Conservation (phyloP, 2,329 filamentous ascomycete genomes). For the Hirsutella thompsonii region DNA sequence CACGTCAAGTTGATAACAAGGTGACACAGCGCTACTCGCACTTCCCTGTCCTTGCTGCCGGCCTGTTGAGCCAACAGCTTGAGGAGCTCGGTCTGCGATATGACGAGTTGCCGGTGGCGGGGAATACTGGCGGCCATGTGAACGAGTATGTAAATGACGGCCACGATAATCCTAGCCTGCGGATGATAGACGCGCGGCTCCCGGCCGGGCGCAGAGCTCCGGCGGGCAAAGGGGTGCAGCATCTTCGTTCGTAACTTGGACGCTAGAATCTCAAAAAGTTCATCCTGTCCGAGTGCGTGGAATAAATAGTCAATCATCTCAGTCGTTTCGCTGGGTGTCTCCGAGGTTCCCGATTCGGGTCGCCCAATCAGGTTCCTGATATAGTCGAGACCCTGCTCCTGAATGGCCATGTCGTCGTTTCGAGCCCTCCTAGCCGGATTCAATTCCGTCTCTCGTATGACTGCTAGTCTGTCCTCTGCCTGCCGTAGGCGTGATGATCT, state of each 20-base stretch:
- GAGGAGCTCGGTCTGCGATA: constrained; percentile 65
- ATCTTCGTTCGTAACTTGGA: constrained; percentile 59
- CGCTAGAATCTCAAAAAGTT: constrained; percentile 69
- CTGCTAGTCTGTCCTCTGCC: constrained; percentile 35
- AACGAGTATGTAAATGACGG: constrained; percentile 71
- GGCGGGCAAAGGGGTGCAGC: constrained; percentile 38
- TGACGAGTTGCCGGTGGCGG: constrained; percentile 63
- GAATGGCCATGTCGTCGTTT: constrained; percentile 70
- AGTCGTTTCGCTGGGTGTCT: constrained; percentile 35
- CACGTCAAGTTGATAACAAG: constrained; percentile 77
- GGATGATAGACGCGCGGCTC: constrained; percentile 42
- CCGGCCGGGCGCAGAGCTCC: constrained; percentile 15
- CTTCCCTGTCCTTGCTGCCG: constrained; percentile 55
- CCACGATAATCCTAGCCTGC: constrained; percentile 58
- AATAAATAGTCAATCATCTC: constrained; percentile 82
- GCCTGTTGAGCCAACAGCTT: constrained; percentile 62
- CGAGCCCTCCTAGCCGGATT: constrained; percentile 55
- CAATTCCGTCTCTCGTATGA: constrained; percentile 51
- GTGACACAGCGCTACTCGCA: constrained; percentile 71
- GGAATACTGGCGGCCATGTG: constrained; percentile 78
- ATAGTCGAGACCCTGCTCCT: constrained; percentile 83
- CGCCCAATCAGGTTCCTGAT: constrained; percentile 79
- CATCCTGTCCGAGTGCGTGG: constrained; percentile 58
- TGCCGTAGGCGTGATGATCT: constrained; percentile 30
- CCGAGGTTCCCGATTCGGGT: constrained; percentile 32